These are phyloP conservation scores for Royoungia palumana DNA, from an alignment of 768 basidiomycete genomes.

Conservation along the genomic window DNA sequence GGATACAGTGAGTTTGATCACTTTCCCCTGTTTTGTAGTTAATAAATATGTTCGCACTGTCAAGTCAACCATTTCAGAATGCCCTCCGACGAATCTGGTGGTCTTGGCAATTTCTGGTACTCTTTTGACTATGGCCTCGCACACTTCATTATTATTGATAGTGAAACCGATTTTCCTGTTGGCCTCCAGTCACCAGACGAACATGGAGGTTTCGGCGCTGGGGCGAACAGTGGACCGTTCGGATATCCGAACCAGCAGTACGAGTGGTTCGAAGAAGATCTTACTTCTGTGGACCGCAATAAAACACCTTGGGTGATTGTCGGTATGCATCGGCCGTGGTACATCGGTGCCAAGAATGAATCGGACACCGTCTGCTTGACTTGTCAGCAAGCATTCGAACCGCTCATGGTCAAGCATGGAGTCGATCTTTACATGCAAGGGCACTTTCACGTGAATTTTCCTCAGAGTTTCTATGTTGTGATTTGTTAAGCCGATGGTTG, in stretches of 20 bases:
- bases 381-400: constrained; percentile 28
- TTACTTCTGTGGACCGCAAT: constrained; percentile 19
- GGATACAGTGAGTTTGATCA: constrained; percentile 23
- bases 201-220: constrained; percentile 15
- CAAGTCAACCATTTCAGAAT: constrained; percentile 28
- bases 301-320: constrained; percentile 27
- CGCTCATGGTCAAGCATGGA: constrained; percentile 29
- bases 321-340: constrained; percentile 28
- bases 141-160: constrained; percentile 24
- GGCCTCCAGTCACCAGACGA: constrained; percentile 25
- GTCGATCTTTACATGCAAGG: constrained; percentile 30
- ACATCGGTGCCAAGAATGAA: constrained; percentile 10
- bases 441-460: constrained; percentile 20
- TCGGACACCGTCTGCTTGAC: constrained; percentile 10
- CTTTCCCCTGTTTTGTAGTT: not conserved
- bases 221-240: constrained; percentile 24
- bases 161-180: constrained; percentile 24
- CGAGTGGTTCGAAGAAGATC: constrained; percentile 26
- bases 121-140: constrained; percentile 31
- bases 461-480: not conserved
- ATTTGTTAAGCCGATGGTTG: not conserved
- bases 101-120: constrained; percentile 30
- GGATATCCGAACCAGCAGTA: constrained; percentile 27
- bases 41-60: not conserved
- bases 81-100: constrained; percentile 26